Conservation (phyloP, 306 rosid species). For the Comarum palustre region DNA sequence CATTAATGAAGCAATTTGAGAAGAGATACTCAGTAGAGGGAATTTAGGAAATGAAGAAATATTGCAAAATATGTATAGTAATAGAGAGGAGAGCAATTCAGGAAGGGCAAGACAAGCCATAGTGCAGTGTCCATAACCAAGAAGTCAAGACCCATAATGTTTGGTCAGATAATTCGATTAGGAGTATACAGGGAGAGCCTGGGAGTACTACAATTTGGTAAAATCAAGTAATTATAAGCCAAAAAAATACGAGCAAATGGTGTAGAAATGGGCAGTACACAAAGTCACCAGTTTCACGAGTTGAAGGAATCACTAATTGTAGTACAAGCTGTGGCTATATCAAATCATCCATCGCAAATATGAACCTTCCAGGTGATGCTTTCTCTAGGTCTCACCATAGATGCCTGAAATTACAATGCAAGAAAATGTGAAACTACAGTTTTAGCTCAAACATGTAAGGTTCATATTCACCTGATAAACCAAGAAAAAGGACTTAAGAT, state of each 20-base stretch:
- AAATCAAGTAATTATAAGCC: not conserved
- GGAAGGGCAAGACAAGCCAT: not conserved
- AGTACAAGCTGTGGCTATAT: constrained; percentile 12
- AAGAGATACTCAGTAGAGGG: not conserved
- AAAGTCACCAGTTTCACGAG: not conserved
- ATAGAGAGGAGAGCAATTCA: not conserved
- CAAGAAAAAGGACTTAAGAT: not conserved
- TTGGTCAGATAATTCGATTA: not conserved
- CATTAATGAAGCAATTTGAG: no score
- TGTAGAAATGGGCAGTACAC: not conserved
- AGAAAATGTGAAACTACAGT: not conserved
- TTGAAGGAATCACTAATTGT: not conserved
- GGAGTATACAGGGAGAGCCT: not conserved
- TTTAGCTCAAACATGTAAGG: not conserved
- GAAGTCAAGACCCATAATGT: not conserved
- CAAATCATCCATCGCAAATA: not conserved
- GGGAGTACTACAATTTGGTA: not conserved
- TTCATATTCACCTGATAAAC: not conserved
- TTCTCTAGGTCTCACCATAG: not conserved
- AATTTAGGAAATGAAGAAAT: not conserved
- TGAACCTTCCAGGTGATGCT: not conserved
- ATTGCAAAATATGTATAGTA: not conserved
- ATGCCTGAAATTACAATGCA: constrained; percentile 19
- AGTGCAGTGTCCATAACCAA: not conserved
- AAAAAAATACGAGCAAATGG: not conserved